Percentiles rank a stretch among this genome's conserved stretches.
Conservation (phyloP, 768 basidiomycete species). For the Tephrocybe sp. region DNA sequence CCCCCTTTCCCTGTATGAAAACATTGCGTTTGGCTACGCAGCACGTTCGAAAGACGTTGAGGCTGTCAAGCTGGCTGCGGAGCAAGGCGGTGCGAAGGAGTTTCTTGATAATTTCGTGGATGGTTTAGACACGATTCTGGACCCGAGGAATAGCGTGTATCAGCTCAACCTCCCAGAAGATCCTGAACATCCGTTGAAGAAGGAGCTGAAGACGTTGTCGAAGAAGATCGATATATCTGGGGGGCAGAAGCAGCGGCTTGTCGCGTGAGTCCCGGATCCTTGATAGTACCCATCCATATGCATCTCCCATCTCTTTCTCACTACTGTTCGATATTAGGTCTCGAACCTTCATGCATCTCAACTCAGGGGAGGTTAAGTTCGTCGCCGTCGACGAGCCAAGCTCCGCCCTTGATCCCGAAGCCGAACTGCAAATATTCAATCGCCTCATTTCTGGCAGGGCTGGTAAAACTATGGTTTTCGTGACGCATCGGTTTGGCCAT, state of each 20-base stretch:
- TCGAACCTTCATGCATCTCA: constrained; percentile 29
- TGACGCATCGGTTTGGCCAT: constrained; percentile 36
- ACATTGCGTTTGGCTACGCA: constrained; percentile 31
- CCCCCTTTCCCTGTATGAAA: constrained; percentile 43
- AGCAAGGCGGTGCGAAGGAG: constrained; percentile 24
- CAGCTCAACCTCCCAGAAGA: constrained; percentile 14
- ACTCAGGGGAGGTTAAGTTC: constrained; percentile 28
- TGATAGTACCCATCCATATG: not conserved
- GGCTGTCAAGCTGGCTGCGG: constrained; percentile 27
- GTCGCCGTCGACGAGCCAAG: constrained; percentile 48
- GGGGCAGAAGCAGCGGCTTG: constrained; percentile 25
- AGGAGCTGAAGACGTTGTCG: constrained; percentile 14
- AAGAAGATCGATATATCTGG: constrained; percentile 21
- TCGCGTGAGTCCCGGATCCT: constrained; percentile 19
- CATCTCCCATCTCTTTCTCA: not conserved
- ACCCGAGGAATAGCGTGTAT: constrained; percentile 7
- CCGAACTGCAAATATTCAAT: constrained; percentile 36
- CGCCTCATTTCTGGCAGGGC: constrained; percentile 25
- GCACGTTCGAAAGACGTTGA: constrained; percentile 12
- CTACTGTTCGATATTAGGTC: constrained; percentile 13
- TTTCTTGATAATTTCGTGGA: constrained; percentile 17
- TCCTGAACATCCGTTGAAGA: constrained; percentile 16
- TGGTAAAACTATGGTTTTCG: constrained; percentile 38
- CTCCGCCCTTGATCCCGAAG: constrained; percentile 43
- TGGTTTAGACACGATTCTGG: constrained; percentile 18